Conservation (phyloP, 345 rosid species). For the Citrus unshiu region DNA sequence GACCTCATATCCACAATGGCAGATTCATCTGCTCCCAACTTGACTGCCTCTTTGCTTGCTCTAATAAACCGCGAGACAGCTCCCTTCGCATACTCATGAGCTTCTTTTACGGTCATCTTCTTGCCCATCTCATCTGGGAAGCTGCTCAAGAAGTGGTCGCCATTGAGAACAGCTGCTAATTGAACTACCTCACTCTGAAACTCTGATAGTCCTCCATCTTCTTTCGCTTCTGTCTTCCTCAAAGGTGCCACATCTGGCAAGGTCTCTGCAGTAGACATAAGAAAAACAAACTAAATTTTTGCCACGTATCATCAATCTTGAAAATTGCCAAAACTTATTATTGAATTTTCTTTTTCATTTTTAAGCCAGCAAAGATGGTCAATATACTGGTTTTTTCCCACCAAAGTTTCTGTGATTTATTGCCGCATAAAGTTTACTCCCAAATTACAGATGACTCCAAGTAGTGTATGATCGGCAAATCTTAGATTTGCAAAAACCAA, state of each 20-base stretch:
- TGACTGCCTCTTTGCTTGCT: conserved; percentile 91
- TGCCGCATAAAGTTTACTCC: neutral
- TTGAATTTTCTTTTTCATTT: neutral
- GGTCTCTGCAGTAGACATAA: conserved; percentile 38
- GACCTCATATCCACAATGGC: conserved; percentile 95
- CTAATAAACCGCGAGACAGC: conserved; percentile 71
- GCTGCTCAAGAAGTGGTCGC: conserved; percentile 86
- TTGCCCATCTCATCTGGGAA: conserved; percentile 70
- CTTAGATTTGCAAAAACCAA: neutral
- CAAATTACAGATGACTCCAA: neutral
- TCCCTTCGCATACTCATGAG: conserved; percentile 67
- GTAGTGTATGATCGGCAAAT: neutral
- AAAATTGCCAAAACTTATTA: neutral
- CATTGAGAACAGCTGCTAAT: conserved; percentile 87
- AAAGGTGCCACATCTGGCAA: conserved; percentile 68
- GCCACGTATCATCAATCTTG: neutral
- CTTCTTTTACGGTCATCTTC: conserved; percentile 85
- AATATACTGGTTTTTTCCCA: neutral
- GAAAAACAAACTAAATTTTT: neutral
- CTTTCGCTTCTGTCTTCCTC: conserved; percentile 73
- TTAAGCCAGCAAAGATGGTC: neutral
- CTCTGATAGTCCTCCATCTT: conserved; percentile 56
- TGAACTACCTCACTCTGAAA: conserved; percentile 93
- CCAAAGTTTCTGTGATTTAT: neutral
- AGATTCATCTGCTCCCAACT: conserved; percentile 80